phyloP scores from a whole-genome alignment of 208 protist species.

The Trypanosoma vivax region DNA sequence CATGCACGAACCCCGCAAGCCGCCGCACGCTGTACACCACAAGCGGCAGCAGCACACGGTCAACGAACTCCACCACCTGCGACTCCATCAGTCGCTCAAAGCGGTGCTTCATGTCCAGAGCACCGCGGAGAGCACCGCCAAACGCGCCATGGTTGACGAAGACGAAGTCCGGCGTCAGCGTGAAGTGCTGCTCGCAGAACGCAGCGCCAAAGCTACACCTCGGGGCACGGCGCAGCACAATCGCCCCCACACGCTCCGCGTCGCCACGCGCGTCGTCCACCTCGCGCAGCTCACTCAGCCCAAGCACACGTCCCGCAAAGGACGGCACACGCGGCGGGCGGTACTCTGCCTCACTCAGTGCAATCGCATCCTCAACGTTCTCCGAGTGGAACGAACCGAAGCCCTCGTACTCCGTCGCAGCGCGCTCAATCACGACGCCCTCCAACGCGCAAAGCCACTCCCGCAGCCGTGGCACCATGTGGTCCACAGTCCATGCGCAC shows the following conservation, averaged over 20 bases:
- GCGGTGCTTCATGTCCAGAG: conserved; percentile 61
- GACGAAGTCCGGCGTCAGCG: conserved; percentile 53
- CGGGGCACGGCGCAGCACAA: not conserved
- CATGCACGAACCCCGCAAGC: conserved; percentile 65
- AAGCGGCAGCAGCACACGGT: conserved; percentile 80
- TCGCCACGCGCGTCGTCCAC: conserved; percentile 12
- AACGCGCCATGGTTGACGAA: conserved; percentile 93
- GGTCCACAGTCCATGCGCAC: not conserved
- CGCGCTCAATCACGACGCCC: conserved; percentile 13
- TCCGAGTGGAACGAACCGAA: conserved; percentile 91
- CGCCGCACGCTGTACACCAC: conserved; percentile 72
- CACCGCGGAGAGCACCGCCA: conserved; percentile 63
- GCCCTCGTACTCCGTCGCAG: conserved; percentile 64
- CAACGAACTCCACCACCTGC: conserved; percentile 84
- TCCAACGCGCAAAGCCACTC: conserved; percentile 21
- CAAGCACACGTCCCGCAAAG: conserved; percentile 45
- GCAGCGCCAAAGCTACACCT: conserved; percentile 30
- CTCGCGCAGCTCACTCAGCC: conserved; percentile 24
- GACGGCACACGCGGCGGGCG: conserved; percentile 29
- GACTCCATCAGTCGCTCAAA: conserved; percentile 70
- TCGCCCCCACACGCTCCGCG: conserved; percentile 4
- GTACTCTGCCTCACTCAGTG: conserved; percentile 34
- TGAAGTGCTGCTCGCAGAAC: conserved; percentile 61
- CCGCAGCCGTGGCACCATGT: conserved; percentile 11
- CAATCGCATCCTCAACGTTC: conserved; percentile 84